These are phyloP conservation scores for Bertia moriformis DNA, from an alignment of 2,329 filamentous ascomycete species.

Conservation along the genomic window DNA sequence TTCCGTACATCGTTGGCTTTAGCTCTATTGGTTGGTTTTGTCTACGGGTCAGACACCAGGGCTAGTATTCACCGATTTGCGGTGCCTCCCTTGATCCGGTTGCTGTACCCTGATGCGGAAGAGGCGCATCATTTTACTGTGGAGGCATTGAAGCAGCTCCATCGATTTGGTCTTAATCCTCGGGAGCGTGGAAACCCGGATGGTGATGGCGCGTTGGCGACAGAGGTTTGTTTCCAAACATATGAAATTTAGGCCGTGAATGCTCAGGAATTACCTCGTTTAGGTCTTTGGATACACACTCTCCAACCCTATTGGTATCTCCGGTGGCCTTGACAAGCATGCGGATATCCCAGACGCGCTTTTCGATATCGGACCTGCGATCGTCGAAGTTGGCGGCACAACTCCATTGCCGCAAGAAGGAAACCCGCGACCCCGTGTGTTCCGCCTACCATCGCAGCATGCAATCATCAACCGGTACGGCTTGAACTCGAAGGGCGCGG, in stretches of 20 bases:
- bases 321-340: constrained; percentile 90
- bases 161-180: constrained; percentile 63
- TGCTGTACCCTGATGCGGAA: constrained; percentile 62
- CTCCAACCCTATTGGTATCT: constrained; percentile 80
- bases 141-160: constrained; percentile 53
- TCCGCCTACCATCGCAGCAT: constrained; percentile 68
- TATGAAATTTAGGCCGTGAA: too few species aligned
- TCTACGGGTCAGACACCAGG: constrained; percentile 63
- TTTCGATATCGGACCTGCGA: constrained; percentile 68
- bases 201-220: constrained; percentile 10
- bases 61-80: constrained; percentile 56
- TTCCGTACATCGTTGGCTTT: constrained; percentile 25
- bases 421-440: constrained; percentile 77
- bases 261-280: constrained; percentile 9
- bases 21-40: constrained; percentile 33
- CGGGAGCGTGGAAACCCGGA: constrained; percentile 50
- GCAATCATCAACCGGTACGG: constrained; percentile 93
- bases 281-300: constrained; percentile 63
- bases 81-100: constrained; percentile 50
- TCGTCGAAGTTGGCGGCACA: constrained; percentile 85
- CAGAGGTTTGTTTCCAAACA: too few species aligned
- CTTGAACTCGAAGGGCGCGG: constrained; percentile 80
- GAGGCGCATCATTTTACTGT: constrained; percentile 81
- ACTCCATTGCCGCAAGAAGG: constrained; percentile 78
- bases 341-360: constrained; percentile 75